Evolutionary conservation across 768 basidiomycete genomes (phyloP), one percentile per base, ranked within the genome.

Genomic region (Gloeopeniophorella convolvens): DNA sequence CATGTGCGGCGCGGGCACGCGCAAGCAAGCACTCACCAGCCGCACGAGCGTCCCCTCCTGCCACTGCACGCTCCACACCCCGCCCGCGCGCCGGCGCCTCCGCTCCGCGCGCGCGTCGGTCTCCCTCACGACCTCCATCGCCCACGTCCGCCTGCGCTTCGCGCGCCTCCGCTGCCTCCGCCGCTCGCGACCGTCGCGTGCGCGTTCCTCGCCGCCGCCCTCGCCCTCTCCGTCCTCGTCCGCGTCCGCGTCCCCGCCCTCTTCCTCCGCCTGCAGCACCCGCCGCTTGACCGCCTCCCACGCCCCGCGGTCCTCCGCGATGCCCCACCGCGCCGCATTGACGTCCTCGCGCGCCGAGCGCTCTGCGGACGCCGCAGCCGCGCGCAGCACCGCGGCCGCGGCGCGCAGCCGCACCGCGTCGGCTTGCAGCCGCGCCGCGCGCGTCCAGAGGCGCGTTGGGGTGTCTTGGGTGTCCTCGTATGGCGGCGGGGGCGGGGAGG

Each of bases 251-350:
- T 16, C 12, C 24, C 46, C 13, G 13, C 39, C 52, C 15, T 39
- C 23, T 26, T 54, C 55, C 65, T 54, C 52, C 20, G 41, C 24
- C 2, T 48, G 3, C 10, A 54, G 23, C 16, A 54, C 28, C 2
- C 47, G 46, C 11, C 52, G 42, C 46, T 54, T 54, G 35, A 31
- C 32, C 4, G 28, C 35, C 26, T 54, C 52, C 52, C 52, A 54
- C 11, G 46, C 46, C 1, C 45, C 26, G 1, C 33, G 39, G 27
- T 20, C 35, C 5, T 48, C 51, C 1, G 13, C 28, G 1, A n/a
- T n/a, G n/a, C n/a, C n/a, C n/a, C n/a, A n/a, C n/a, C n/a, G n/a
- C n/a, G n/a, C n/a, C n/a, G n/a, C n/a, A n/a, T n/a, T n/a, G n/a
- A n/a, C n/a, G n/a, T n/a, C n/a, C n/a, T n/a, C n/a, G n/a, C n/a